Percentiles rank a stretch among this genome's conserved stretches.
These are phyloP conservation scores for Abelmoschus esculentus DNA, from an alignment of 345 rosid genomes.

Conservation along the genomic window DNA sequence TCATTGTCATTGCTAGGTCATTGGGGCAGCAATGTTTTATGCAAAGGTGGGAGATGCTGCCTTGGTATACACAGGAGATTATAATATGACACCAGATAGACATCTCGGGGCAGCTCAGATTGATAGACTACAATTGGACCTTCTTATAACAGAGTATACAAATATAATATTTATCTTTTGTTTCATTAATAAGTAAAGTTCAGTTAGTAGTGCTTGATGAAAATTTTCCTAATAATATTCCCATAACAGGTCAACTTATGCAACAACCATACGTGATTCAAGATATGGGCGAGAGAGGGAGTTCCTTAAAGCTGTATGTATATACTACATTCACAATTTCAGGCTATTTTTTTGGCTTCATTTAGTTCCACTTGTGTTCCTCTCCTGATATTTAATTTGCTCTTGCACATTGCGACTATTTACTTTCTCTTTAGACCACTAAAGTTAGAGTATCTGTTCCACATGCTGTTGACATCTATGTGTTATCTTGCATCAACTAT, in stretches of 20 bases:
- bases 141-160: conserved; percentile 85
- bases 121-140: conserved; percentile 72
- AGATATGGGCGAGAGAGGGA: conserved; percentile 88
- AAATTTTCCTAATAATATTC: conserved; percentile 8
- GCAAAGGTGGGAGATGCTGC: conserved; percentile 84
- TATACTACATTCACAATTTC: conserved; percentile 4
- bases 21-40: conserved; percentile 99
- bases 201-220: not conserved
- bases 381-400: not conserved
- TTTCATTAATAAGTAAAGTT: not conserved
- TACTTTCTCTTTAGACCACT: not conserved
- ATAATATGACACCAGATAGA: conserved; percentile 97
- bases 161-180: not conserved
- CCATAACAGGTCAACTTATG: conserved; percentile 77
- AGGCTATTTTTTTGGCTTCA: not conserved
- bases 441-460: not conserved
- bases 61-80: conserved; percentile 92
- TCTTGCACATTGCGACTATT: not conserved
- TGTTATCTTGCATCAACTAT: not conserved
- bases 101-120: conserved; percentile 98
- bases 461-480: not conserved
- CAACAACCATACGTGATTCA: conserved; percentile 83
- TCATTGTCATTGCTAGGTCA: conserved; percentile 41
- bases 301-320: conserved; percentile 87
- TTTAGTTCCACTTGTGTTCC: not conserved